A percentile compares a stretch with the other conserved stretches of the same genome.
Evolutionary conservation across 805 yeast species (phyloP).

Genomic region (Starmerella bacillaris): DNA sequence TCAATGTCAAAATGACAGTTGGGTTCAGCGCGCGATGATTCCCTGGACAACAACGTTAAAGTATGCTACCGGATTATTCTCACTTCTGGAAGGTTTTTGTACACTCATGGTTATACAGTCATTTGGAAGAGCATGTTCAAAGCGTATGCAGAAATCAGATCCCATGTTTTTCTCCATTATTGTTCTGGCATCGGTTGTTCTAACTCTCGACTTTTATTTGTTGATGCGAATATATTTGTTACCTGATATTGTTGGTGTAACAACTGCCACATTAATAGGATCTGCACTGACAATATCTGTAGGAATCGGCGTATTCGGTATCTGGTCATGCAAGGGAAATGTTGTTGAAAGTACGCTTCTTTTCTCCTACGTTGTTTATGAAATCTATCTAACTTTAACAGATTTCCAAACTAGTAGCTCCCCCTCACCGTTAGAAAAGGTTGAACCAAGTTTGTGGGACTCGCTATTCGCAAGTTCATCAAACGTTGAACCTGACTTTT

Average conservation of each 20-base stretch:
- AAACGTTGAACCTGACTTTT: neutral
- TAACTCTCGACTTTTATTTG: constrained; percentile 61
- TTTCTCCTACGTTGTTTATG: constrained; percentile 79
- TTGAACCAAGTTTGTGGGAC: neutral
- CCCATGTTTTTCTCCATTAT: constrained; percentile 62
- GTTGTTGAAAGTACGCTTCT: constrained; percentile 75
- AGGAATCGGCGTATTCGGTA: constrained; percentile 65
- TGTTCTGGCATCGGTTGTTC: constrained; percentile 51
- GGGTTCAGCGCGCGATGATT: constrained; percentile 29
- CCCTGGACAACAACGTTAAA: constrained; percentile 58
- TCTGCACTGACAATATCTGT: constrained; percentile 61
- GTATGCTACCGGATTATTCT: constrained; percentile 77
- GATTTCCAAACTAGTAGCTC: constrained; percentile 34
- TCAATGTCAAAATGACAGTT: constrained; percentile 13
- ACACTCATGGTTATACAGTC: constrained; percentile 83
- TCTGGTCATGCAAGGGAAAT: constrained; percentile 67
- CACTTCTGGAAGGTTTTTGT: constrained; percentile 83
- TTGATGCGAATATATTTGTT: constrained; percentile 68
- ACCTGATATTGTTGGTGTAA: constrained; percentile 44
- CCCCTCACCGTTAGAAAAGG: neutral
- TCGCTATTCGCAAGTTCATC: neutral
- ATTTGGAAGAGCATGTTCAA: constrained; percentile 61
- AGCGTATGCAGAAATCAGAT: constrained; percentile 50
- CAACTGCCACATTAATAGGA: constrained; percentile 71
- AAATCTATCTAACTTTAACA: constrained; percentile 84